Evolutionary conservation across 2,329 filamentous ascomycete species (phyloP), one percentile per base, ranked within the genome.

Genomic region (Phialophora verrucosa): DNA sequence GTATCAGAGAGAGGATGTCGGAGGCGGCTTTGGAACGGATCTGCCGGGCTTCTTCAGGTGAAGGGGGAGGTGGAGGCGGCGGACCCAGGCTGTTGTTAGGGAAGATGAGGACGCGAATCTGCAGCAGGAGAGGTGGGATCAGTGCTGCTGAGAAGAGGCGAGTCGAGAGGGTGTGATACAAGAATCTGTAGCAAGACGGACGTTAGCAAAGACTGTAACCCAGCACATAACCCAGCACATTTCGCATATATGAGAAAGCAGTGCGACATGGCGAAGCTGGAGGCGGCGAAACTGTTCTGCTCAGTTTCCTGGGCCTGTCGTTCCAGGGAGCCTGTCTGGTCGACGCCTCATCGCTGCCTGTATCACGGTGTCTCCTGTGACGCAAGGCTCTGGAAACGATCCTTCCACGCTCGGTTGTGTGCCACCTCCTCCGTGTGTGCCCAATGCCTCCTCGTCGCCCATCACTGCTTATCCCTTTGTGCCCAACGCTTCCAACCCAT

Each of bases 41-140:
- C 54, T 63, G 63, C 20, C 59, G 65, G 60, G 63, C 68, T 66
- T 71, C 70, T 66, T 69, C 70, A 32, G 63, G 60, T 23, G 66
- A 64, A 5, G 74, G 69, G 23, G 71, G 60, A 17, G 71, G 69
- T 44, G 73, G 68, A n/a, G 71, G 55, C 8, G 73, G 58, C 3
- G 75, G 72, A 7, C 73, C 72, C n/a, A 76, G 68, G 23, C 69
- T 63, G 65, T 76, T 75, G 56, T 92, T 90, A 71, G 95, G 94
- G 77, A 97, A 98, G 63, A 98, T 82, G 67, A 91, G 87, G 73
- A 86, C 87, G 76, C 95, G 91, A 74, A 91, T 84, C 71, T 88
- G 77, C 62, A 76, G 77, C 25, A 83, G 77, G 71, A 91, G 78
- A 75, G 83, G 83, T 76, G 91, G 88, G 63, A 93, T 82, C 72